Base-by-base conservation (phyloP, 2,329 filamentous ascomycete species). In the Basipetospora chlamydospora region DNA sequence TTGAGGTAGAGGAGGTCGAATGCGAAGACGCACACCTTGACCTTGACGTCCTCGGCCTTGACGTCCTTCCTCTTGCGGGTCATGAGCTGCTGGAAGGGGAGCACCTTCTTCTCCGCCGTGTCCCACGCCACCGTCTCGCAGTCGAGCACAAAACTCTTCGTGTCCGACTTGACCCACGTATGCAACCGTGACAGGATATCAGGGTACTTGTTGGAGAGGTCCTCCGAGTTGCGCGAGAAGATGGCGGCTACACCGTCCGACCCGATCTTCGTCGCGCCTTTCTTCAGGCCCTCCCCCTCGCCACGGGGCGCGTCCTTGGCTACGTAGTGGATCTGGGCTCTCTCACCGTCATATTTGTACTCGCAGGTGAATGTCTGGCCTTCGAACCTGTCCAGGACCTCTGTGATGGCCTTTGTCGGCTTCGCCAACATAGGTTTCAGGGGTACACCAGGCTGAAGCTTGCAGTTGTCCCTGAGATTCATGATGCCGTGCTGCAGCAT, bases 41-140 rank as follows among this genome's bases (percentile, higher is more conserved):
- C 80, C 54, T 92, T 95, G 42, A 96, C 81, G 47, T 96, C 88
- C 52, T 94, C 87, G 6, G 83, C 67, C 56, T 93, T 94, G 50
- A 96, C 90, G 47, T 96, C 88, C 61, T 96, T 98, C 55, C 83
- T 80, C 64, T 98, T 98, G 38, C 90, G 73, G 11, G 90, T 96
- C 90, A 96, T 96, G 30, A 98, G 70, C 53, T 94, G 86, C 56
- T 98, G 90, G 64, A 98, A 98, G 0, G 90, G 90, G 26, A 98
- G 58, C 11, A 98, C 84, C 56, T 94, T 94, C 67, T 94, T 95
- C 63, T 90, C 85, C 2, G 70, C 68, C n/a, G 84, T 70, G 56
- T 98, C 90, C 88, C 90, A 96, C 1, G 83, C 90, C 10, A 96
- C 90, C 1, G 88, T 94, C 62, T 98, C 90, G 53, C 90, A 98